Conservation (phyloP, 139 green algal species). For the Chlorella sp. region DNA sequence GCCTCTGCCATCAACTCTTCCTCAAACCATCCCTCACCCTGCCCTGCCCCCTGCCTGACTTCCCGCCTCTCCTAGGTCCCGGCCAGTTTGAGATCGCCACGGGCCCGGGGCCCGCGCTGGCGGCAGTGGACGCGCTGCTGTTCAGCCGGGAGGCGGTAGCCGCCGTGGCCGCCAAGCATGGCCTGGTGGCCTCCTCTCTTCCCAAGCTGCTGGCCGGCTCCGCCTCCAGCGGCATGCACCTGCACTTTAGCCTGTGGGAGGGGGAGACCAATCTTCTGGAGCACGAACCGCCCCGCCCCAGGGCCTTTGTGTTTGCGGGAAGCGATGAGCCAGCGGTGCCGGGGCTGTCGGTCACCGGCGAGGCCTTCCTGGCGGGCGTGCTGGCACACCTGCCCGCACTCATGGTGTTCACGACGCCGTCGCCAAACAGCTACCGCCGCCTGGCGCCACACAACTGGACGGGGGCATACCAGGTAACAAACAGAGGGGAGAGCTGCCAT, state of each 20-base stretch:
- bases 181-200: slow-evolving; percentile 58
- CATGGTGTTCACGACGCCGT: slow-evolving; percentile 57
- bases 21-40: background rate
- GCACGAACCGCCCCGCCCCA: background rate
- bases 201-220: slow-evolving; percentile 56
- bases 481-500: background rate
- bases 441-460: slow-evolving; percentile 58
- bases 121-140: slow-evolving; percentile 59
- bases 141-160: slow-evolving; percentile 57
- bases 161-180: slow-evolving; percentile 42
- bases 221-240: slow-evolving; percentile 65
- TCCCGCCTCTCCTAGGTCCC: slow-evolving; percentile 12
- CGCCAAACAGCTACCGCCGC: slow-evolving; percentile 55
- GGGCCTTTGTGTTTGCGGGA: background rate
- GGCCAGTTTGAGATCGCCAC: slow-evolving; percentile 73
- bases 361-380: slow-evolving; percentile 28
- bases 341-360: background rate
- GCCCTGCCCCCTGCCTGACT: background rate
- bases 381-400: slow-evolving; percentile 65
- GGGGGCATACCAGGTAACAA: slow-evolving; percentile 54
- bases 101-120: slow-evolving; percentile 30
- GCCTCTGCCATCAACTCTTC: background rate
- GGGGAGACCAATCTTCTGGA: slow-evolving; percentile 12
- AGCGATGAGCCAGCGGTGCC: background rate
- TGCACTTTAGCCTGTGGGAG: slow-evolving; percentile 57